phyloP scores from a whole-genome alignment of 2,329 filamentous ascomycete genomes.

The Tolypocladium tropicale region DNA sequence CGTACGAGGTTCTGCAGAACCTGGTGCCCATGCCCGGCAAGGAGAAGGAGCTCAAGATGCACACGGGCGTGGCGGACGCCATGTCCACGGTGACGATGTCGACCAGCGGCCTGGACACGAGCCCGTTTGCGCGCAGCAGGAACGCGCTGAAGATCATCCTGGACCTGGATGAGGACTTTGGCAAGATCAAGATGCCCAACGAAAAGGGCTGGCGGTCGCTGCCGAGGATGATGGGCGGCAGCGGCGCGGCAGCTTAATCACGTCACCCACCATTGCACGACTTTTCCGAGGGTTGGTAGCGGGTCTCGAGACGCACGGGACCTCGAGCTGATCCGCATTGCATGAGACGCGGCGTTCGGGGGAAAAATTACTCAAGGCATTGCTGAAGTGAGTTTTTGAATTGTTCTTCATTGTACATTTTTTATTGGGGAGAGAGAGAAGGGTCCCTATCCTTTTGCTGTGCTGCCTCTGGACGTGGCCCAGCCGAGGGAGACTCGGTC shows the following conservation, averaged over 20 bases:
- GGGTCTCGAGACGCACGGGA: not conserved
- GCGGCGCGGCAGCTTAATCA: conserved; percentile 6
- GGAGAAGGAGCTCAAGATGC: conserved; percentile 38
- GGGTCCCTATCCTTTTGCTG: not conserved
- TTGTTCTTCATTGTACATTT: not conserved
- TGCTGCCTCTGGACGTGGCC: not conserved
- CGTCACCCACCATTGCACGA: not conserved
- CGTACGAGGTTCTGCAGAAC: conserved; percentile 85
- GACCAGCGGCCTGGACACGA: conserved; percentile 24
- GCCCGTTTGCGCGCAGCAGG: conserved; percentile 53
- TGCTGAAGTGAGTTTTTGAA: not conserved
- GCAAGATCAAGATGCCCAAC: conserved; percentile 53
- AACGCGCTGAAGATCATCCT: conserved; percentile 95
- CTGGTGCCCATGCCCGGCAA: conserved; percentile 62
- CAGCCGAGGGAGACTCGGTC: not conserved
- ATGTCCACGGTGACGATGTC: conserved; percentile 33
- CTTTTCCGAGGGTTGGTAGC: not conserved
- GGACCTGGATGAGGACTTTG: conserved; percentile 90
- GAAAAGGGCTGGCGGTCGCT: conserved; percentile 42
- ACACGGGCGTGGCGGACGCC: conserved; percentile 52
- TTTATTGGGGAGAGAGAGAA: too few species aligned
- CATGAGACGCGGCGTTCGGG: conserved; percentile 10
- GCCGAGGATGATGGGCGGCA: conserved; percentile 37
- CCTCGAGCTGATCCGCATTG: conserved; percentile 1
- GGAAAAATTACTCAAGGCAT: conserved; percentile 1